A percentile compares a stretch with the other conserved stretches of the same genome.
phyloP scores from a whole-genome alignment of 306 rosid genomes.

The Dryas drummondii region DNA sequence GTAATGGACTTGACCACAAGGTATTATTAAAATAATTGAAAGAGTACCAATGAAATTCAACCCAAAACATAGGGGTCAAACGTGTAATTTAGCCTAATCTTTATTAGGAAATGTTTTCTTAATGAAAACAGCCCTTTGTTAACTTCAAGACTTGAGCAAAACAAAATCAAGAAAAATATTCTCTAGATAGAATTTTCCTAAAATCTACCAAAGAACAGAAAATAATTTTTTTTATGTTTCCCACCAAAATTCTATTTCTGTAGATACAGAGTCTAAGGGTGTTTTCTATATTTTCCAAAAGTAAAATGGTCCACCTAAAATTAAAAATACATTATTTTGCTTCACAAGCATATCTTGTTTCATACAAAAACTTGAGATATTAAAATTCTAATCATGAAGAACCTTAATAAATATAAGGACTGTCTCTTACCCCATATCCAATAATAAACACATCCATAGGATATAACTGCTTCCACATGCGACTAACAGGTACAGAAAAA shows the following conservation, averaged over 20 bases:
- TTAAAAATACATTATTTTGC: background rate
- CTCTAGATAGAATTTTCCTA: too few relatives aligned
- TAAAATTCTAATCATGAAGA: background rate
- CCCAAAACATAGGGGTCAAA: too few relatives aligned
- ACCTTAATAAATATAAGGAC: conserved; percentile 7
- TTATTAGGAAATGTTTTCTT: too few relatives aligned
- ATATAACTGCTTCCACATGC: conserved; percentile 72
- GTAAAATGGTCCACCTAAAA: background rate
- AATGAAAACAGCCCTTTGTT: background rate
- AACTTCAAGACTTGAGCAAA: background rate
- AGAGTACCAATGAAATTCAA: too few relatives aligned
- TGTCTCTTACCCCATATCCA: conserved; percentile 88
- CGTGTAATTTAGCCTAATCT: too few relatives aligned
- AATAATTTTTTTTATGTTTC: too few relatives aligned
- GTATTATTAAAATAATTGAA: too few relatives aligned
- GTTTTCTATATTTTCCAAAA: background rate
- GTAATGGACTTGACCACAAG: too few relatives aligned
- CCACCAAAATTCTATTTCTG: background rate
- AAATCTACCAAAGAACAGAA: too few relatives aligned
- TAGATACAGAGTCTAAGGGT: background rate
- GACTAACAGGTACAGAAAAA: conserved; percentile 47
- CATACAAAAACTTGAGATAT: background rate
- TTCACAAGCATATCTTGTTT: background rate
- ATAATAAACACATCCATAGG: conserved; percentile 79
- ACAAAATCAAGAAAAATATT: background rate